phyloP scores from a whole-genome alignment of 2,329 filamentous ascomycete species.

The Sodiomyces alkalinus region DNA sequence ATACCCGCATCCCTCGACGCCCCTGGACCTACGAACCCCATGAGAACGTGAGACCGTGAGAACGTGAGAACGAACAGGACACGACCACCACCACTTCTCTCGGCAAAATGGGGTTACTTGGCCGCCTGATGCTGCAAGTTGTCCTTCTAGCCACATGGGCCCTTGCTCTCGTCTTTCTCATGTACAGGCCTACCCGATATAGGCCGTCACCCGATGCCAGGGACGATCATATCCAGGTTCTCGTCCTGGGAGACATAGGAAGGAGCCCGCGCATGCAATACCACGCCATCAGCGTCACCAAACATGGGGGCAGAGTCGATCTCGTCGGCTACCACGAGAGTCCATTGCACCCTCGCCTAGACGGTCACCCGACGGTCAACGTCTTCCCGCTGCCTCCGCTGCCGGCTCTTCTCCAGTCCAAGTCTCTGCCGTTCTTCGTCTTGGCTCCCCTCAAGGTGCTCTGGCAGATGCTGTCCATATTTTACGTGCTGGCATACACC shows the following conservation, averaged over 20 bases:
- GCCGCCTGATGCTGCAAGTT: no score
- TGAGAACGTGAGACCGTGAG: no score
- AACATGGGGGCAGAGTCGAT: constrained; percentile 64
- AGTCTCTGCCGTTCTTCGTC: constrained; percentile 60
- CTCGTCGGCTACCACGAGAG: constrained; percentile 87
- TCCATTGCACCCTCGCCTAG: constrained; percentile 62
- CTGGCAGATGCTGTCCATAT: constrained; percentile 63
- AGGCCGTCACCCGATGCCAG: constrained; percentile 4
- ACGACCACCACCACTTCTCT: no score
- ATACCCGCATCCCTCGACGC: no score
- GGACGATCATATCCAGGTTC: constrained; percentile 50
- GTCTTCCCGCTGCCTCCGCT: constrained; percentile 56
- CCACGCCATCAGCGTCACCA: constrained; percentile 83
- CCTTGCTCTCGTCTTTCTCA: no score
- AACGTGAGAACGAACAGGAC: no score
- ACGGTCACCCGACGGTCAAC: constrained; percentile 50
- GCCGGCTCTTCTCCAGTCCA: constrained; percentile 51
- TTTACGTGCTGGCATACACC: constrained; percentile 56
- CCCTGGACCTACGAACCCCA: no score
- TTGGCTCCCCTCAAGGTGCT: constrained; percentile 73
- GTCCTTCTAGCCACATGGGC: no score
- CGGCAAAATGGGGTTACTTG: no score
- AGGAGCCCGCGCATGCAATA: constrained; percentile 97
- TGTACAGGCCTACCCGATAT: not conserved
- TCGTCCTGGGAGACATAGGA: constrained; percentile 91